Evolutionary conservation across 2,329 filamentous ascomycete species (phyloP).

Genomic region (Mariannaea sp.): DNA sequence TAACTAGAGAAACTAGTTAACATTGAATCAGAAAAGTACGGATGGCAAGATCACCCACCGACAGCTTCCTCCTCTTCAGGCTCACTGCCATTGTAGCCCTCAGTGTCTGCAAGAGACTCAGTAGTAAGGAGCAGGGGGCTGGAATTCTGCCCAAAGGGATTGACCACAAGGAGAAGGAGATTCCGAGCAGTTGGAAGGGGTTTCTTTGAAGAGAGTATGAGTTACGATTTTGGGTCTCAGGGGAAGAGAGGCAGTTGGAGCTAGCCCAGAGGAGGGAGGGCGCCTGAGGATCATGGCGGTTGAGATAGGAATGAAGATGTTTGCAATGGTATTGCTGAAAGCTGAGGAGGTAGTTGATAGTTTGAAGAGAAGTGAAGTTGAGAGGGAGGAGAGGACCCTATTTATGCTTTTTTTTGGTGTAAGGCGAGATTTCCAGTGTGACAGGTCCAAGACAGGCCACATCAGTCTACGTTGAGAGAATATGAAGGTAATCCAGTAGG

Average conservation of each 20-base stretch:
- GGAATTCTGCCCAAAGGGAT: neutral
- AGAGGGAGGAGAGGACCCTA: neutral
- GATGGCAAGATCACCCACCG: no score
- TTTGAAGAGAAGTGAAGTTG: neutral
- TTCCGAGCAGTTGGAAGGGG: neutral
- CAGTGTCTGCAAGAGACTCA: no score
- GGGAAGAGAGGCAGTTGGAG: neutral
- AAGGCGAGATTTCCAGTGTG: neutral
- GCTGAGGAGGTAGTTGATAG: neutral
- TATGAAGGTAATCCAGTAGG: neutral
- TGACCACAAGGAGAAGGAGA: neutral
- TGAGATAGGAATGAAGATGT: no score
- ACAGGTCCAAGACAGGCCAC: no score
- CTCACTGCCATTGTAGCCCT: no score
- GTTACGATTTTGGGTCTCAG: neutral
- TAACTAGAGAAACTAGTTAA: neutral
- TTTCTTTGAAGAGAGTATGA: neutral
- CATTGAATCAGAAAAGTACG: neutral
- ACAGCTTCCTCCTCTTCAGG: no score
- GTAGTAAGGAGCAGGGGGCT: no score
- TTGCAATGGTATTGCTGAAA: no score
- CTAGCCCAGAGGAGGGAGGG: no score
- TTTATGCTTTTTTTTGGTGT: neutral
- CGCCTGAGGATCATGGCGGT: neutral
- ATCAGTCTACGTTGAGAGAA: neutral